Conservation (phyloP, 169 alveolate species). For the Eimeria falciformis region DNA sequence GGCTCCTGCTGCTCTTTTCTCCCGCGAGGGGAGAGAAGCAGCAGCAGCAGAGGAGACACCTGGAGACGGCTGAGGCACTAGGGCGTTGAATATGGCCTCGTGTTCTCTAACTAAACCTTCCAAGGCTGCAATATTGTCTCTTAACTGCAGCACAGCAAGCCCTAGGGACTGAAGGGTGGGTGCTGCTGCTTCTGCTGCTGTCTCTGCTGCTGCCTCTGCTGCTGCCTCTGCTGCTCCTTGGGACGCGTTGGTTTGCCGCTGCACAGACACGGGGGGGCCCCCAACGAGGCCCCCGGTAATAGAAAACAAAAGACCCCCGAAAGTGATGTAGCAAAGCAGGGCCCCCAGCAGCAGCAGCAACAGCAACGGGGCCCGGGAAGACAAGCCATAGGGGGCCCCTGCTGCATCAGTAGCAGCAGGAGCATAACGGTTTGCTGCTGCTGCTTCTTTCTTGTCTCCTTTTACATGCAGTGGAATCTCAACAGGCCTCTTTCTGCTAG, state of each 20-base stretch:
- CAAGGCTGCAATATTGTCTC: background rate
- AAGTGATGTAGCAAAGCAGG: background rate
- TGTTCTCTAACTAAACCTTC: background rate
- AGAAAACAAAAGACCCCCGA: background rate
- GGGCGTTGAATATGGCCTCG: background rate
- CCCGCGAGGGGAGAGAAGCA: constrained; percentile 26
- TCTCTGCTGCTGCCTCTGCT: background rate
- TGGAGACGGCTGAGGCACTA: background rate
- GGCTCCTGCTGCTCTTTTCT: constrained; percentile 6
- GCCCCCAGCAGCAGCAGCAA: constrained; percentile 33
- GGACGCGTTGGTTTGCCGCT: background rate
- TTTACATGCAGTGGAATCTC: background rate
- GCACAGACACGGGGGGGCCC: background rate
- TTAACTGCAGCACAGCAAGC: background rate
- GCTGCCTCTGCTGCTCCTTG: background rate
- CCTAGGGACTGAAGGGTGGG: background rate
- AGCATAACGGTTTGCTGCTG: background rate
- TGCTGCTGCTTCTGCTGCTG: background rate
- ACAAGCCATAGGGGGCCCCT: background rate
- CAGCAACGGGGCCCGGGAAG: background rate
- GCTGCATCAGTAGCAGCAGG: background rate
- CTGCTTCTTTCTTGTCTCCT: background rate
- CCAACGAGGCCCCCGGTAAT: background rate
- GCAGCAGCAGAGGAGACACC: constrained; percentile 30
- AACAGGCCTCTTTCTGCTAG: background rate